Base-by-base conservation (phyloP, 768 basidiomycete genomes). In the Boletus subparvulus region DNA sequence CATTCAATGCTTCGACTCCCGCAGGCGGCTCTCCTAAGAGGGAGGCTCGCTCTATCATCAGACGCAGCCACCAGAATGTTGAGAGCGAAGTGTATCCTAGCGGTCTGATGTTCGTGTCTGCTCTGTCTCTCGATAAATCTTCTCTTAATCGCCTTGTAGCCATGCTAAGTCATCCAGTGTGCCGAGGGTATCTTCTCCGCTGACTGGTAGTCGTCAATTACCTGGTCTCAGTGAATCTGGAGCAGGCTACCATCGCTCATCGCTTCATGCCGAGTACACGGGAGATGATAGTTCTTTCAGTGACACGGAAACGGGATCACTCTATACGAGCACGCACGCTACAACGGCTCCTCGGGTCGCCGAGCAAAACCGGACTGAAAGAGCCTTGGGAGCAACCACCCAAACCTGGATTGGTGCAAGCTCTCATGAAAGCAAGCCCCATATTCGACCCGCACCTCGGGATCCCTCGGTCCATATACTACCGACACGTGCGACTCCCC, bases 141-240 rank as follows among this genome's bases (percentile, higher is more conserved):
- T 52, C 13, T 46, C 58, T 69, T 28, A 69, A 32, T 17, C 9
- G 1, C 47, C 33, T 33, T 26, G 28, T 53, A 69, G 61, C 14
- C 43, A 49, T 10, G 24, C 41, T 1, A 60, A 46, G 33, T 30
- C 48, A 9, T n/a, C 50, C 9, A 30, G 37, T n/a, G 9, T 49
- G 17, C 17, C 47, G 16, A 56, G 46, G 7, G 26, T 54, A 13
- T 55, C 62, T 24, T 69, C 64, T 26, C 58, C 64, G 7, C 45
- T 66, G 41, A 35, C 37, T 14, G 41, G 51, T 14, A 43, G 50
- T 52, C 56, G 28, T 28, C 63, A 36, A 9, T 51, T 42, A 28
- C 41, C 50, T 35, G 32, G 19, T 7, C 11, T 8, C 4, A 6
- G 53, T 44, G 12, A 13, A 17, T 50, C 58, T 36, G 53, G 48